Base-by-base conservation (phyloP, 352 stramenopile species). In the Globisporangium cylindrosporum region DNA sequence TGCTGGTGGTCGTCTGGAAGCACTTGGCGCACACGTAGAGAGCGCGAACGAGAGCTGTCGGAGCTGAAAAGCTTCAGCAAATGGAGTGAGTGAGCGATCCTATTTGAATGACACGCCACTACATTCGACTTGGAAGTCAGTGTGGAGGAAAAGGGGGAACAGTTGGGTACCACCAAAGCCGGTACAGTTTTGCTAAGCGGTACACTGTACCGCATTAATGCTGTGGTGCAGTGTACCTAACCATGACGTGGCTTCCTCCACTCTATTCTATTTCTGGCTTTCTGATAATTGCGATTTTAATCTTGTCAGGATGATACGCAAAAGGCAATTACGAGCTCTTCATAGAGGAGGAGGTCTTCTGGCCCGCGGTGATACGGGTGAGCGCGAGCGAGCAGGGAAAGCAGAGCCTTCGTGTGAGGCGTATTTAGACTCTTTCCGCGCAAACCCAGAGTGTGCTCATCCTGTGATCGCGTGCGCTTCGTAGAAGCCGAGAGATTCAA, bases 51-150 rank as follows among this genome's bases (percentile, higher is more conserved):
- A 43, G 55, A 43, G 24, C 51, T 27, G 53, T 38, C 18, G 43
- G 48, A 29, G 54, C 25, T 18, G 38, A 34, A 54, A 22, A 64
- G 59, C 36, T 32, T 18, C 18, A 24, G 38, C 46, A 49, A 55
- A 60, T 36, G 14, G 38, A 51, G 57, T 29, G 20, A 25, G 2
- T 15, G 22, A 67, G 27, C 27, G n/a, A 51, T 58, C 48, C 43
- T 48, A 2, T 66, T 66, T 29, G 24, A 34, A 53, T 67, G 48
- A 48, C 54, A 68, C 34, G 10, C 22, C 12, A 49, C 49, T n/a
- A 18, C 27, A 59, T 9, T 22, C 5, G 15, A 1, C 7, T 49
- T 48, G 48, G 32, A 61, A 68, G 43, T 66, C 38, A 58, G 24
- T 10, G 43, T 46, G n/a, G 27, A 41, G 58, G 22, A 53, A 51